Base-by-base conservation (phyloP, 768 basidiomycete species). In the Phaeolepiota aurea region DNA sequence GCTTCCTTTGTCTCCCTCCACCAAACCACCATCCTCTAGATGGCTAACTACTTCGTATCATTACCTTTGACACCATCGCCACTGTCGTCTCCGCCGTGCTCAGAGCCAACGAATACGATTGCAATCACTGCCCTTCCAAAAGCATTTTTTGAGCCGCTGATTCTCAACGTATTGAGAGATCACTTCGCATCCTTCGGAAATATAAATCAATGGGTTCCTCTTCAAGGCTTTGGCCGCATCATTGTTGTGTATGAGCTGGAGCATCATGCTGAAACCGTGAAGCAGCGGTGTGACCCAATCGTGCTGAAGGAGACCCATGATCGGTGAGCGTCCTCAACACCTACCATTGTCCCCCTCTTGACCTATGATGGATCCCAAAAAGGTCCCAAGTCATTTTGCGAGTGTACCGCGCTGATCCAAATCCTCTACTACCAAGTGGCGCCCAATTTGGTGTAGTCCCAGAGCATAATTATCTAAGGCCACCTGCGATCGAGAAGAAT, bases 141-240 rank as follows among this genome's bases (percentile, higher is more conserved):
- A 22, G 63, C 72, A 1, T 88, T 92, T 58, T 94, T 97, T 64
- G 71, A 81, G 23, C 79, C 82, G 4, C 51, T 71, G 0, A 71
- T 86, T 44, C 69, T 91, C 16, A 61, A 72, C 9, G 73, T 84
- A 13, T 66, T 97, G 16, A 71, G 65, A 31, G 61, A 69, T 15
- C 82, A 93, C 54, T 97, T 98, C 55, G 66, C 65, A 2, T 54
- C 69, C 2, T 92, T 83, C 49, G 94, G 96, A 13, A 64, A 71
- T 18, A 78, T 99, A n/a, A 80, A 86, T 52, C 75, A 82, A 50
- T 99, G 93, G 92, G 88, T 86, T 1, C 90, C 91, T 3, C 61
- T 98, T 3, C 76, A 74, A 14, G 80, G 78, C 4, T 90, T 97
- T 52, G 75, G 78, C 1, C 73, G 93, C 20, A 82, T 91, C 21